Percentiles rank a stretch among this genome's conserved stretches.
Evolutionary conservation across 352 stramenopile genomes (phyloP).

Genomic region (Globisporangium heterothallicum): DNA sequence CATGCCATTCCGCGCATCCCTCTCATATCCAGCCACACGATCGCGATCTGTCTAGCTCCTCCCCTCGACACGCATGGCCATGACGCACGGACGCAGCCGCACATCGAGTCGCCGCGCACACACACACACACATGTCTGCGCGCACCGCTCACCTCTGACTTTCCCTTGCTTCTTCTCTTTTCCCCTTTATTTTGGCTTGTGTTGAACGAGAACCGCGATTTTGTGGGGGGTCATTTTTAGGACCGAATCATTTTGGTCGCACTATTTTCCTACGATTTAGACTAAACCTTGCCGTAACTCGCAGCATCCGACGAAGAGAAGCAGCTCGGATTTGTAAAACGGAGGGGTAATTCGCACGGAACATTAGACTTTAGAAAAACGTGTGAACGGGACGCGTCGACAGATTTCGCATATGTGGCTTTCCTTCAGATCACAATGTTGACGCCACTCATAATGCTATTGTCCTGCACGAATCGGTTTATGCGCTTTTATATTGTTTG

Average conservation of each 20-base stretch:
- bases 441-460: too few species aligned
- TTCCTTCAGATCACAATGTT: too few species aligned
- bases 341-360: constrained; percentile 1
- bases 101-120: background rate
- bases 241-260: too few species aligned
- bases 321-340: background rate
- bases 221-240: background rate
- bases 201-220: too few species aligned
- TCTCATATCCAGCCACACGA: background rate
- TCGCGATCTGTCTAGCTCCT: too few species aligned
- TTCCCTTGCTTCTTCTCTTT: background rate
- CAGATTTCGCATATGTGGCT: too few species aligned
- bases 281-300: background rate
- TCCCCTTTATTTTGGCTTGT: background rate
- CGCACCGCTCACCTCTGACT: background rate
- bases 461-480: too few species aligned
- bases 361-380: background rate
- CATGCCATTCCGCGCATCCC: background rate
- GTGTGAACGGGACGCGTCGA: background rate
- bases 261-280: background rate
- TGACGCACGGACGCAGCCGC: background rate
- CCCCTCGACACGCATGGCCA: background rate
- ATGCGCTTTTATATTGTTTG: too few species aligned
- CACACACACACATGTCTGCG: background rate
- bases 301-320: too few species aligned